Percentiles rank a stretch among this genome's conserved stretches.
Conservation (phyloP, 106 monocot genomes). For the Platanthera zijinensis region DNA sequence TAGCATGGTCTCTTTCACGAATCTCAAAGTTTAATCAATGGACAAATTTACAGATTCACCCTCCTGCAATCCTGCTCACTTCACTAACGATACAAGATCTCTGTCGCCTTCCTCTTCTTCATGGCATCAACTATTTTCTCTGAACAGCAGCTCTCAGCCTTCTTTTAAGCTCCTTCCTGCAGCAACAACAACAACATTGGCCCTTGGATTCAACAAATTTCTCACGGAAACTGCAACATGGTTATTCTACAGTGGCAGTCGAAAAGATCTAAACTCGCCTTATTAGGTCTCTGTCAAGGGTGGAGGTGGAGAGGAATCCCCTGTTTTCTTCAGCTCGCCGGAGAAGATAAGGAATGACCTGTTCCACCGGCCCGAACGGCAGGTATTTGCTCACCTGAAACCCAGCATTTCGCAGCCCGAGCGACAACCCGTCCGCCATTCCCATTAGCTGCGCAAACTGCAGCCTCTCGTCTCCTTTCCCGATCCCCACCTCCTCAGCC, state of each 20-base stretch:
- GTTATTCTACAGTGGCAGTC: neutral
- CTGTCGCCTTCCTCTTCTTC: neutral
- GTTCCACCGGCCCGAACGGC: constrained; percentile 76
- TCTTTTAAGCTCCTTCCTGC: constrained; percentile 29
- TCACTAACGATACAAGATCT: too few relatives aligned
- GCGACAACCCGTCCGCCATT: constrained; percentile 81
- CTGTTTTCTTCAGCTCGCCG: constrained; percentile 91
- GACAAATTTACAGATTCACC: too few relatives aligned
- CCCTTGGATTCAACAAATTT: neutral
- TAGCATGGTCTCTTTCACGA: too few relatives aligned
- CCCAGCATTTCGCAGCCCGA: constrained; percentile 69
- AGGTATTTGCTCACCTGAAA: constrained; percentile 95
- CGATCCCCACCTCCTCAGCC: constrained; percentile 53
- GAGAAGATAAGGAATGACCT: constrained; percentile 86
- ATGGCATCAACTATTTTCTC: neutral
- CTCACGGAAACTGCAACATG: neutral
- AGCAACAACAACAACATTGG: neutral
- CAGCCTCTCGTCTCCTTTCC: constrained; percentile 42
- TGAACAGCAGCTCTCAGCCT: constrained; percentile 17
- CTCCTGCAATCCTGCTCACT: too few relatives aligned
- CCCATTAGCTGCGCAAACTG: constrained; percentile 96
- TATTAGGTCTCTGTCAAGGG: constrained; percentile 50
- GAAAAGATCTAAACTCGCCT: neutral
- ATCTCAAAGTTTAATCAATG: too few relatives aligned
- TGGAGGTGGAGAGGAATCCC: constrained; percentile 70